phyloP scores from a whole-genome alignment of 2,329 filamentous ascomycete species.

The Colletotrichum sp. region DNA sequence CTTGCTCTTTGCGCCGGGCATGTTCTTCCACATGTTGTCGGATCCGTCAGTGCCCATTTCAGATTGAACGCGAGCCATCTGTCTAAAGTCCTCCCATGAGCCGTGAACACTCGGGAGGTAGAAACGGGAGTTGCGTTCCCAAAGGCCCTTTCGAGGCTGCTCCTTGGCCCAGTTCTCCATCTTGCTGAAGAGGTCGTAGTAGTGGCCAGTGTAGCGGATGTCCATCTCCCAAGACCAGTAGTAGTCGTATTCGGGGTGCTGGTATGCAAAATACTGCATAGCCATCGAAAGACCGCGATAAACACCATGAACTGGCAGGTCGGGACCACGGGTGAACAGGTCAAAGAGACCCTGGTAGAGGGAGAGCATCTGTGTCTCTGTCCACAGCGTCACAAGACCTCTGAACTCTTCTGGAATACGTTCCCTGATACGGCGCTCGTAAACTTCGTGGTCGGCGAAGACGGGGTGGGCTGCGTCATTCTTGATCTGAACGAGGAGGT shows the following conservation, averaged over 20 bases:
- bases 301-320: conserved; percentile 85
- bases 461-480: conserved; percentile 76
- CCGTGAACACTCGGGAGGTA: conserved; percentile 80
- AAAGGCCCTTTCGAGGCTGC: conserved; percentile 80
- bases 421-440: conserved; percentile 69
- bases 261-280: conserved; percentile 89
- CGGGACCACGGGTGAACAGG: conserved; percentile 67
- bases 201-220: conserved; percentile 87
- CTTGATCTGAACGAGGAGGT: conserved; percentile 85
- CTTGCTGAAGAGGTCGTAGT: conserved; percentile 76
- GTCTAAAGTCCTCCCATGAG: conserved; percentile 79
- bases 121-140: conserved; percentile 81
- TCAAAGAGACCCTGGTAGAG: conserved; percentile 90
- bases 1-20: conserved; percentile 48
- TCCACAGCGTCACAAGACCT: conserved; percentile 90
- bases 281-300: conserved; percentile 95
- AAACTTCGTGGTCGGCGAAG: conserved; percentile 76
- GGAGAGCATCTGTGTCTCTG: conserved; percentile 88
- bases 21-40: conserved; percentile 70
- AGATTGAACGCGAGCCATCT: conserved; percentile 77
- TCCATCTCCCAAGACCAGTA: conserved; percentile 99
- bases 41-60: conserved; percentile 70
- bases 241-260: conserved; percentile 87
- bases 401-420: conserved; percentile 84
- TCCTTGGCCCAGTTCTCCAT: conserved; percentile 71